Base-by-base conservation (phyloP, 1,139 yeast species). In the Blastobotrys raffinosifermentans region DNA sequence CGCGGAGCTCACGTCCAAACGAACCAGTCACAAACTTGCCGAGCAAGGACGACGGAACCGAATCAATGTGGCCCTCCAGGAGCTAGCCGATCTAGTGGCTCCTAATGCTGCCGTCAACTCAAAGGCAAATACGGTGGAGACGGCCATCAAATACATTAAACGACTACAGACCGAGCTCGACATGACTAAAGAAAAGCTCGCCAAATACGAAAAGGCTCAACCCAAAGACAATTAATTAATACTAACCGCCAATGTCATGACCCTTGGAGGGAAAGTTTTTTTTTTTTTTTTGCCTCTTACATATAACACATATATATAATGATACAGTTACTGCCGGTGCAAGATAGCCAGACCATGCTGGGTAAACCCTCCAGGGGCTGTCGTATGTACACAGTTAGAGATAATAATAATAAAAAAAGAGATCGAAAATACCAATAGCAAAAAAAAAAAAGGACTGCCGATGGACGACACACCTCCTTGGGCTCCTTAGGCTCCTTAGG, bases 41-140 rank as follows among this genome's bases (percentile, higher is more conserved):
- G 98, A 91, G 61, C 96, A 91, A 61, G 97, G 96, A 8, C 70
- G 98, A 43, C 73, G 98, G 51, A 87, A 89, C 58, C 69, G 98
- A 47, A 81, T 91, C 80, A 91, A 91, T 60, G 64, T 69, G 41
- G 97, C 96, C 0, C 77, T 91, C 15, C 76, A 75, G 33, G 94
- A 85, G 35, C 65, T 91, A 40, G 80, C 81, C 2, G 26, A 67
- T 8, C 63, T 86, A 45, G 71, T 91, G 17, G 94, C 94, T 0
- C 75, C 78, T 11, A 46, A 48, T 19, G 48, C 51, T 9, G 54
- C 55, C 10, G 19, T 80, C 75, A 37, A 94, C 86, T 18, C 83
- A 17, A 91, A 91, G 57, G 97, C 97, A 2, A 86, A 94, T 2
- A 91, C 96, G 0, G 96, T 91, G 4, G 97, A 91, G 57, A 67